Evolutionary conservation across 2,329 filamentous ascomycete species (phyloP).

Genomic region (Cercospora sojina): DNA sequence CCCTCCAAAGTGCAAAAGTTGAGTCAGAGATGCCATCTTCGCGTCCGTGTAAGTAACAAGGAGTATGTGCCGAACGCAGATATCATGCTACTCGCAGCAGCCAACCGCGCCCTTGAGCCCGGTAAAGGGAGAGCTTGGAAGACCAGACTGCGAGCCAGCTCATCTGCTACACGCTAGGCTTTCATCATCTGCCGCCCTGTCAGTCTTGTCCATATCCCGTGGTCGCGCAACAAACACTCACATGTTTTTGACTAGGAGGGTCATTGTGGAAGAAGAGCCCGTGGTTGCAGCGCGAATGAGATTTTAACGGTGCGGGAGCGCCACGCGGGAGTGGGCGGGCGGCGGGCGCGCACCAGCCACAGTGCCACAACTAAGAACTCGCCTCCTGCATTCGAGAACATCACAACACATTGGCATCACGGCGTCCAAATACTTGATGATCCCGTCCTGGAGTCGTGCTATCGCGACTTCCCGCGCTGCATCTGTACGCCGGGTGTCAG

Average conservation of each 20-base stretch:
- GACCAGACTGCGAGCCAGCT: slow-evolving; percentile 66
- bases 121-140: slow-evolving; percentile 76
- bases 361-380: background rate
- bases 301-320: slow-evolving; percentile 9
- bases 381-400: background rate
- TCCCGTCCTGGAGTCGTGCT: slow-evolving; percentile 21
- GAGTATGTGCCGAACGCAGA: slow-evolving; percentile 98
- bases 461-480: slow-evolving; percentile 19
- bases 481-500: slow-evolving; percentile 12
- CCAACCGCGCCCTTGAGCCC: slow-evolving; percentile 85
- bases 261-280: slow-evolving; percentile 63
- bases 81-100: slow-evolving; percentile 77
- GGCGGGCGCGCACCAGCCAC: background rate
- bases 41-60: slow-evolving; percentile 98
- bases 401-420: background rate
- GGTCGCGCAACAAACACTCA: slow-evolving; percentile 54
- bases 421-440: slow-evolving; percentile 27
- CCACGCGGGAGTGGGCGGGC: background rate
- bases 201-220: slow-evolving; percentile 28
- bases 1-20: slow-evolving; percentile 23
- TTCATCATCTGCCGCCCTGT: slow-evolving; percentile 82
- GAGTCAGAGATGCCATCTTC: slow-evolving; percentile 92
- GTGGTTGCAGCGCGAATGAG: slow-evolving; percentile 19
- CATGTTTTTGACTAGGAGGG: slow-evolving; percentile 99
- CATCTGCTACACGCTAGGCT: slow-evolving; percentile 95